Base-by-base conservation (phyloP, 2,329 filamentous ascomycete genomes). In the Curvularia lunata region DNA sequence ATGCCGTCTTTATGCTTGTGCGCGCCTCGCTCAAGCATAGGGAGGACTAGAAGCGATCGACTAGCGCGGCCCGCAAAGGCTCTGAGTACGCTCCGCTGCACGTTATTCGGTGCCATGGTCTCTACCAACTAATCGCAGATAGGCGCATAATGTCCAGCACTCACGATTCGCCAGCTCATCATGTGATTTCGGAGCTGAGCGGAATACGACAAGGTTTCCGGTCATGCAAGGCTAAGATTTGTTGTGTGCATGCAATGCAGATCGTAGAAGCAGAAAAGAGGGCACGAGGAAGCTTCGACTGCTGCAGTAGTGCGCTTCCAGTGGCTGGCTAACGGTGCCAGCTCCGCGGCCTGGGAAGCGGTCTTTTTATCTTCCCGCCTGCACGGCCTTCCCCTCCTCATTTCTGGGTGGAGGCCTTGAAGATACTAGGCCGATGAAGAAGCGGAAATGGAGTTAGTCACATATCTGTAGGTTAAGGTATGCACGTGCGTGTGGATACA, bases 101-200 rank as follows among this genome's bases (percentile, higher is more conserved):
- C 32, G 32, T 37, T 37, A 37, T 37, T 37, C 32, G 32, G 32
- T 13, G 32, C 32, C 32, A 6, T n/a, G 13, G 32, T n/a, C 13
- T 37, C 16, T 37, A 1, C 13, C 32, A n/a, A n/a, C 38, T 37
- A 48, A n/a, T 13, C 46, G 12, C 46, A 48, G 21, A 37, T n/a
- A n/a, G 30, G 45, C 45, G 45, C 45, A 37, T 34, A n/a, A 2
- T 37, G n/a, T 16, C 6, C 18, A 27, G 13, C 42, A n/a, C 23
- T 18, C 23, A 45, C 41, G 13, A 45, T 18, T 45, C 23, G 23
- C 18, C 18, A 9, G 19, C 5, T 2, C 5, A 16, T 41, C 42
- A 45, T 45, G 42, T 45, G 42, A 45, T 16, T 18, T 7, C 42
- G 42, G 42, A 45, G 42, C 42, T 45, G 42, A 45, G 42, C 42